A percentile compares a stretch with the other conserved stretches of the same genome.
These are phyloP conservation scores for Kodamaea jinghongensis DNA, from an alignment of 805 yeast species.

Conservation along the genomic window DNA sequence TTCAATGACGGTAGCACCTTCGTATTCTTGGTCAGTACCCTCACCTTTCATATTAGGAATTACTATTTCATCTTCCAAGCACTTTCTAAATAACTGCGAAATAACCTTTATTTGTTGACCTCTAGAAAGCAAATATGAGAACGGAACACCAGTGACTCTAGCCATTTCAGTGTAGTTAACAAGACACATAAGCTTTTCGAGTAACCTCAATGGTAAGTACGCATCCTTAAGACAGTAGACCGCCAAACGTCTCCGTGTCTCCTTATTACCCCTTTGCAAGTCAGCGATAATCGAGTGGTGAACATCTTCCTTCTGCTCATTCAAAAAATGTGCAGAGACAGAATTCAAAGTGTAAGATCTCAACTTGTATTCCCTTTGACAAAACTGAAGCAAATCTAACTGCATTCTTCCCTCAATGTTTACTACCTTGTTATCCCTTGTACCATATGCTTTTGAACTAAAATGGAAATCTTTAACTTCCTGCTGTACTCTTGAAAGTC, in stretches of 20 bases:
- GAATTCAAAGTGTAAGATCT: slow-evolving; percentile 94
- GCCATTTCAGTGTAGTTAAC: slow-evolving; percentile 99
- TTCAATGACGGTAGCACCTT: slow-evolving; percentile 99
- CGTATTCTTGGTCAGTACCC: slow-evolving; percentile 88
- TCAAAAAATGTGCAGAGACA: slow-evolving; percentile 88
- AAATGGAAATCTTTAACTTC: slow-evolving; percentile 79
- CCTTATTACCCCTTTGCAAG: slow-evolving; percentile 86
- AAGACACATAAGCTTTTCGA: slow-evolving; percentile 93
- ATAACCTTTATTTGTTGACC: slow-evolving; percentile 98
- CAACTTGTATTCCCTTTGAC: slow-evolving; percentile 91
- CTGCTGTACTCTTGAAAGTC: slow-evolving; percentile 65
- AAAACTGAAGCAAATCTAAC: slow-evolving; percentile 85
- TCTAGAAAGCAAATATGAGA: slow-evolving; percentile 79
- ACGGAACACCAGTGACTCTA: slow-evolving; percentile 98
- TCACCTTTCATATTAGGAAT: slow-evolving; percentile 86
- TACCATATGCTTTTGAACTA: slow-evolving; percentile 94
- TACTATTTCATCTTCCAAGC: slow-evolving; percentile 79
- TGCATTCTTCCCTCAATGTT: slow-evolving; percentile 97
- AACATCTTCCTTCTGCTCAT: slow-evolving; percentile 97
- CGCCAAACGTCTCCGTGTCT: slow-evolving; percentile 91
- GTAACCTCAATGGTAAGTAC: slow-evolving; percentile 77
- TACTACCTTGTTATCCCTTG: slow-evolving; percentile 85
- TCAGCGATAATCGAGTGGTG: slow-evolving; percentile 96
- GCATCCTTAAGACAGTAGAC: slow-evolving; percentile 98
- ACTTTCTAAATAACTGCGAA: slow-evolving; percentile 91